A percentile compares a stretch with the other conserved stretches of the same genome.
Evolutionary conservation across 495 filamentous ascomycete genomes (phyloP).

Genomic region (Xylaria nigripes): DNA sequence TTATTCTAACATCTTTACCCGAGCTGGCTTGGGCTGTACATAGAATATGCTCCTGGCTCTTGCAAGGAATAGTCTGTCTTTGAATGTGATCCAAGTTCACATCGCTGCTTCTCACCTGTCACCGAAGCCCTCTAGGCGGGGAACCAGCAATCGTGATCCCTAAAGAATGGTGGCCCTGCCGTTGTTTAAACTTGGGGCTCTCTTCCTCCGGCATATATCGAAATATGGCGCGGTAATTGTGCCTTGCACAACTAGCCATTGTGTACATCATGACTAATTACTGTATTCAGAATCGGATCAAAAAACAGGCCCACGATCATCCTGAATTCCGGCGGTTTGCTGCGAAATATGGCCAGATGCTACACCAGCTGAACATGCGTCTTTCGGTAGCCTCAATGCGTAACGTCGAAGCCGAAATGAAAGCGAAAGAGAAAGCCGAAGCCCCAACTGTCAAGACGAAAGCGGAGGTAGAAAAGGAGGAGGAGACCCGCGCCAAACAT

Average conservation of each 20-base stretch:
- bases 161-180: slow-evolving; percentile 44
- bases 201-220: slow-evolving; percentile 47
- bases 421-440: slow-evolving; percentile 56
- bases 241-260: slow-evolving; percentile 8
- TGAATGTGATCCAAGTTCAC: background rate
- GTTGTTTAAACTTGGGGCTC: slow-evolving; percentile 38
- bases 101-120: background rate
- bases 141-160: background rate
- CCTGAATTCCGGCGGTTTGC: slow-evolving; percentile 80
- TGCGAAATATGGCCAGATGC: slow-evolving; percentile 55
- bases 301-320: slow-evolving; percentile 89
- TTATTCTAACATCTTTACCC: background rate
- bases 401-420: slow-evolving; percentile 56
- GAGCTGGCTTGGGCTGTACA: background rate
- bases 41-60: background rate
- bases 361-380: slow-evolving; percentile 93
- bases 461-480: slow-evolving; percentile 57
- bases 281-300: slow-evolving; percentile 74
- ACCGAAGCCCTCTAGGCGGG: background rate
- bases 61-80: too few species aligned
- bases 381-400: slow-evolving; percentile 77
- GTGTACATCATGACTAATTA: slow-evolving; percentile 6
- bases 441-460: slow-evolving; percentile 74
- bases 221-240: slow-evolving; percentile 50
- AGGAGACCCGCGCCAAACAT: slow-evolving; percentile 40